These are phyloP conservation scores for Vicia villosa DNA, from an alignment of 306 rosid genomes.

Conservation along the genomic window DNA sequence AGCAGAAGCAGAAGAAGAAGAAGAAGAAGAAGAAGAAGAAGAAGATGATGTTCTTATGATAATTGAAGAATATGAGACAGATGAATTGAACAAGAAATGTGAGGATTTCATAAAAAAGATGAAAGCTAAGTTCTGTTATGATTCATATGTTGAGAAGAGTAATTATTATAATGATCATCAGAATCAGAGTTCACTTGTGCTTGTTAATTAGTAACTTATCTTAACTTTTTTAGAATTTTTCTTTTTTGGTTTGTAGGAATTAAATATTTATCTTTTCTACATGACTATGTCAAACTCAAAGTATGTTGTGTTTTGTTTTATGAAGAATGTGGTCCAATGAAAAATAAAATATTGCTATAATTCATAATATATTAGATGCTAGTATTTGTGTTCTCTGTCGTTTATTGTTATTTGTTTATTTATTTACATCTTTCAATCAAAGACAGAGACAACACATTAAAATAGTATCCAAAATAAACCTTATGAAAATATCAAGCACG, in stretches of 20 bases:
- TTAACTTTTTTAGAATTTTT: not conserved
- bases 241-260: not conserved
- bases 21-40: not conserved
- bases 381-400: no score
- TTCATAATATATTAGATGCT: no score
- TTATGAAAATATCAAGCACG: no score
- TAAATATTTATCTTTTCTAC: not conserved
- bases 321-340: not conserved
- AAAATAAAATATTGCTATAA: no score
- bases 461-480: no score
- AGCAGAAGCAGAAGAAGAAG: not conserved
- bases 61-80: conserved; percentile 40
- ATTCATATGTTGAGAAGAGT: conserved; percentile 27
- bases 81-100: conserved; percentile 76
- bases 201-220: not conserved
- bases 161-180: conserved; percentile 8
- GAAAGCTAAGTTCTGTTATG: conserved; percentile 63
- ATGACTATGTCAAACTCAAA: not conserved
- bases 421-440: no score
- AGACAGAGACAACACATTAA: no score
- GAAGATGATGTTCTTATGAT: not conserved
- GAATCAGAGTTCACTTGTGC: conserved; percentile 12
- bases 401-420: no score
- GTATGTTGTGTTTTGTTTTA: not conserved
- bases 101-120: conserved; percentile 76